Evolutionary conservation across 495 filamentous ascomycete genomes (phyloP).

Genomic region (Talaromyces ruber): DNA sequence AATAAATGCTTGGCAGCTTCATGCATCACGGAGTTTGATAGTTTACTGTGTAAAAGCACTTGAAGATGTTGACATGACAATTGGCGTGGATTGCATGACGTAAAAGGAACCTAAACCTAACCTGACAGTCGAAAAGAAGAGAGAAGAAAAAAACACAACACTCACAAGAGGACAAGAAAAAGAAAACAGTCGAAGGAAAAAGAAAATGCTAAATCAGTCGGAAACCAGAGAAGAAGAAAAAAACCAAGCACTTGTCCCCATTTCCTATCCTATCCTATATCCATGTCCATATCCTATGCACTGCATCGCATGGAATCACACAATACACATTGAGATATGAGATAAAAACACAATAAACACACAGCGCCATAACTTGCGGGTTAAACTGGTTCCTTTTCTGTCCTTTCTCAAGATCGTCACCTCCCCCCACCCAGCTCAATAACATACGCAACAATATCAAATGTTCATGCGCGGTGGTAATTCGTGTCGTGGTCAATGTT

Average conservation of each 20-base stretch:
- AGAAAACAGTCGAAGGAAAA: slow-evolving; percentile 11
- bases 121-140: not conserved
- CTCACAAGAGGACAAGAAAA: slow-evolving; percentile 8
- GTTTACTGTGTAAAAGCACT: too few relatives aligned
- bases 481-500: not conserved
- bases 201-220: slow-evolving; percentile 21
- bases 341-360: not conserved
- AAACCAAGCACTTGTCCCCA: not conserved
- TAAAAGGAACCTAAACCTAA: not conserved
- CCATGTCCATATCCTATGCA: slow-evolving; percentile 4
- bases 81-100: not conserved
- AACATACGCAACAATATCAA: not conserved
- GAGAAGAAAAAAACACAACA: slow-evolving; percentile 14
- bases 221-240: slow-evolving; percentile 17
- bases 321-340: not conserved
- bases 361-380: not conserved
- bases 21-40: too few relatives aligned
- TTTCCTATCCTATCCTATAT: slow-evolving; percentile 4
- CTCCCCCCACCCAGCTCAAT: not conserved
- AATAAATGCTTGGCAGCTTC: not conserved
- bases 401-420: not conserved
- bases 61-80: slow-evolving; percentile 2
- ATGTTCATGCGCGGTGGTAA: not conserved
- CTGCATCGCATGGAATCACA: not conserved
- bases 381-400: not conserved